Evolutionary conservation across 345 rosid species (phyloP).

Genomic region (Syzygium jambos): DNA sequence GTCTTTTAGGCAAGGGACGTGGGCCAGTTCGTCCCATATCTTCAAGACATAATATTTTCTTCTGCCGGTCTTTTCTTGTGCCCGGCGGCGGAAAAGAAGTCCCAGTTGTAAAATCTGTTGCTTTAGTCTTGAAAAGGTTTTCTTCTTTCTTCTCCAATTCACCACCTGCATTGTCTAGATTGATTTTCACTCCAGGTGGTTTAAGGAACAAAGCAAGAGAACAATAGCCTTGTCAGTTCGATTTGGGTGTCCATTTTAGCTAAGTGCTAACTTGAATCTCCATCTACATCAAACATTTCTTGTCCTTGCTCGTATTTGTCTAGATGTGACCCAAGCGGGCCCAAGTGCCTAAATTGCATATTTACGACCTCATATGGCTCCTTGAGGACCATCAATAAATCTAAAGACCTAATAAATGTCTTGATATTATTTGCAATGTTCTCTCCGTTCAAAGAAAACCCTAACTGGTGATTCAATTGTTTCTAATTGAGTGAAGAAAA

Average conservation of each 20-base stretch:
- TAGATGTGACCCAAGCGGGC: not conserved
- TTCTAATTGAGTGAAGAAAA: not conserved
- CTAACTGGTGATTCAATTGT: not conserved
- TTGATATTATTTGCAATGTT: not conserved
- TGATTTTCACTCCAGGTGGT: not conserved
- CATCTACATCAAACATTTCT: not conserved
- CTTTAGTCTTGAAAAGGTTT: conserved; percentile 4
- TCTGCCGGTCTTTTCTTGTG: conserved; percentile 3
- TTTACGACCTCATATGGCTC: not conserved
- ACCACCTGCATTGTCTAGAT: not conserved
- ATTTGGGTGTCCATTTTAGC: not conserved
- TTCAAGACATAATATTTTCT: conserved; percentile 1
- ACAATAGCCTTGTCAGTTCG: not conserved
- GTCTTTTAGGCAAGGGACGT: not conserved
- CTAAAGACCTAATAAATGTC: not conserved
- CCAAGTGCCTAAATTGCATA: not conserved
- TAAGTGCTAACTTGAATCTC: not conserved
- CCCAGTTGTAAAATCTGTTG: conserved; percentile 1
- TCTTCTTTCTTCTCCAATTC: not conserved
- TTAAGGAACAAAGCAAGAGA: not conserved
- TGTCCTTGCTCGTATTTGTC: not conserved
- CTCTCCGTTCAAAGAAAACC: not conserved
- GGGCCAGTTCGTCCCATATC: not conserved
- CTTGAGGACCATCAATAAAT: not conserved
- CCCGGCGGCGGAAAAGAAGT: not conserved